These are phyloP conservation scores for Eucalyptus melliodora DNA, from an alignment of 345 rosid genomes.

Conservation along the genomic window DNA sequence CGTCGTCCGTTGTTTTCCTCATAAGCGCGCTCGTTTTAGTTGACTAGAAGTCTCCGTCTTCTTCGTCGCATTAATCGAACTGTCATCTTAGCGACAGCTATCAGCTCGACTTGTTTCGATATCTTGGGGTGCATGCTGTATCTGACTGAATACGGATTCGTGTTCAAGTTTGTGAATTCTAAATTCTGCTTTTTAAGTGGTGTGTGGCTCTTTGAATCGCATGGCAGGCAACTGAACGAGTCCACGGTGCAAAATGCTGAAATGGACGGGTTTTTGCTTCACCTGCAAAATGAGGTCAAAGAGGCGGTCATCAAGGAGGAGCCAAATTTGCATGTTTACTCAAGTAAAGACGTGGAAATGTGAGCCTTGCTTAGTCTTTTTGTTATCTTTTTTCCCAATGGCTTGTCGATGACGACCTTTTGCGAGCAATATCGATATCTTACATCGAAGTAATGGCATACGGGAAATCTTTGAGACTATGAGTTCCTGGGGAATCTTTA, in stretches of 20 bases:
- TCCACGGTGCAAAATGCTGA: slow-evolving; percentile 49
- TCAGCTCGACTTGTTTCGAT: background rate
- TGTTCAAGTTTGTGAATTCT: background rate
- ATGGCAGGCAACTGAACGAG: slow-evolving; percentile 46
- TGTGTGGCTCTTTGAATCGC: background rate
- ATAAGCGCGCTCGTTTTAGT: background rate
- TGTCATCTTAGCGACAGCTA: background rate
- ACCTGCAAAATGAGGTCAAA: slow-evolving; percentile 75
- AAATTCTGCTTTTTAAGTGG: background rate
- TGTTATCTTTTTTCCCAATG: background rate
- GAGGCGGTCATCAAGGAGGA: slow-evolving; percentile 50
- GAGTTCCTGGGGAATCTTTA: background rate
- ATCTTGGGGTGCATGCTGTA: background rate
- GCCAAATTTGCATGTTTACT: slow-evolving; percentile 57
- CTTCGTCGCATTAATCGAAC: background rate
- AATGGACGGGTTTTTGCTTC: slow-evolving; percentile 75
- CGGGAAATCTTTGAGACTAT: background rate
- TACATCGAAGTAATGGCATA: background rate
- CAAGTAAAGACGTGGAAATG: slow-evolving; percentile 86
- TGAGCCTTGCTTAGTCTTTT: slow-evolving; percentile 13
- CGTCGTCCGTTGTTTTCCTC: background rate
- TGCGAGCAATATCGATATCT: background rate
- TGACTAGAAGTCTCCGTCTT: background rate
- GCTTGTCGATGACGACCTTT: background rate
- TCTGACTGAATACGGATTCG: background rate